Base-by-base conservation (phyloP, 768 basidiomycete species). In the Paxillus rubicundulus region DNA sequence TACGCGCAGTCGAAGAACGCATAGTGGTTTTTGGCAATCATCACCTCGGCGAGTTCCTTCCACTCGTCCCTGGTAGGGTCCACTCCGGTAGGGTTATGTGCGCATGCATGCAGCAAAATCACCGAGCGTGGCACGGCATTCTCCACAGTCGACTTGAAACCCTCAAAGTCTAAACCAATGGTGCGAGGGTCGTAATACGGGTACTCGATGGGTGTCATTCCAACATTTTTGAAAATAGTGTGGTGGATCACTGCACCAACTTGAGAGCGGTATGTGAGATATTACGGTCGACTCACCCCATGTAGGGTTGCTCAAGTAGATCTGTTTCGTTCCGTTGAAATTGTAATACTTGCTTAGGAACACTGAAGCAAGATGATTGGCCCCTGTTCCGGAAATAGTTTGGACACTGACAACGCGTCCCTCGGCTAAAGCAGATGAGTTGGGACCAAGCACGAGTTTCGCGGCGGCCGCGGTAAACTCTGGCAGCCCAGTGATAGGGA, bases 1-100 rank as follows among this genome's bases (percentile, higher is more conserved):
- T 98, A 98, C 3, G 95, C 95, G 67, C 87, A 89, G 73, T 98
- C 95, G 68, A 98, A 92, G 74, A 96, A 95, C 30, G 87, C 86
- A 64, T 84, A 96, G 68, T 95, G 94, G 13, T 80, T 77, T 71
- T 85, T 87, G 43, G 75, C 71, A 28, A 87, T 66, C 67, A 97
- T 81, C 49, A 85, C 72, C 34, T 86, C 78, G 36, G 89, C 88
- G 61, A 98, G 80, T 52, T 74, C 69, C 55, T 79, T 73, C 95
- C 95, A 98, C 68, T 98, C 88, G 59, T 88, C 92, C 42, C 68
- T 68, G 32, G 92, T 93, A 7, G 94, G 95, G 70, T 98, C 95
- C 27, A 96, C 91, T 2, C 95, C 95, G 2, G 96, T 98, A 8
- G 94, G 95, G 67, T 98, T 98, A 71, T 98, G 95, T 37, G 94